phyloP scores from a whole-genome alignment of 2,329 filamentous ascomycete genomes.

The Ceratocystis variospora region DNA sequence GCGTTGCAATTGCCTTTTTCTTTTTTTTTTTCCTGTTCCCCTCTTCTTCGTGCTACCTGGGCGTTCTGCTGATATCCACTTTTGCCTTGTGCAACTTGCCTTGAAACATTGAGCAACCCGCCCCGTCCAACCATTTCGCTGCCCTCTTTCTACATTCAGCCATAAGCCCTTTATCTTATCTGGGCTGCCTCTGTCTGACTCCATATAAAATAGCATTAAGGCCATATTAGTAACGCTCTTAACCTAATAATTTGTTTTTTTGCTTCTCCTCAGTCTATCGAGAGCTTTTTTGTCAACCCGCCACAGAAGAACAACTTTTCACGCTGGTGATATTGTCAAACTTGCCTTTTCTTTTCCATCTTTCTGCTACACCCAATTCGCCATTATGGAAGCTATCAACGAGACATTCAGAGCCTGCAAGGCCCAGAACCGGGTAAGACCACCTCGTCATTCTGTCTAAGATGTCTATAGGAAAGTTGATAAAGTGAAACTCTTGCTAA shows the following conservation, averaged over 20 bases:
- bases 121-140: neutral
- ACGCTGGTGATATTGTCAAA: neutral
- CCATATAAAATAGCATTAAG: neutral
- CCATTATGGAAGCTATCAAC: constrained; percentile 42
- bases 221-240: neutral
- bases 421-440: constrained; percentile 42
- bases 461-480: neutral
- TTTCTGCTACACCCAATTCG: constrained; percentile 13
- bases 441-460: neutral
- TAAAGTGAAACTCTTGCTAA: neutral
- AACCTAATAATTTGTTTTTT: neutral
- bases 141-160: neutral
- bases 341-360: neutral
- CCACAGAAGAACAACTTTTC: neutral
- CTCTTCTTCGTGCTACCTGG: neutral
- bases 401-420: constrained; percentile 48
- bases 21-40: neutral
- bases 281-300: neutral
- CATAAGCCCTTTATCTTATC: constrained; percentile 10
- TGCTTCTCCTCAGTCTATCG: neutral
- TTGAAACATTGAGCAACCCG: neutral
- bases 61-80: neutral
- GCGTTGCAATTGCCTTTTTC: neutral
- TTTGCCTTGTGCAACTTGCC: neutral
- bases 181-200: neutral